phyloP scores from a whole-genome alignment of 768 basidiomycete genomes.

The Mycena alexandri region DNA sequence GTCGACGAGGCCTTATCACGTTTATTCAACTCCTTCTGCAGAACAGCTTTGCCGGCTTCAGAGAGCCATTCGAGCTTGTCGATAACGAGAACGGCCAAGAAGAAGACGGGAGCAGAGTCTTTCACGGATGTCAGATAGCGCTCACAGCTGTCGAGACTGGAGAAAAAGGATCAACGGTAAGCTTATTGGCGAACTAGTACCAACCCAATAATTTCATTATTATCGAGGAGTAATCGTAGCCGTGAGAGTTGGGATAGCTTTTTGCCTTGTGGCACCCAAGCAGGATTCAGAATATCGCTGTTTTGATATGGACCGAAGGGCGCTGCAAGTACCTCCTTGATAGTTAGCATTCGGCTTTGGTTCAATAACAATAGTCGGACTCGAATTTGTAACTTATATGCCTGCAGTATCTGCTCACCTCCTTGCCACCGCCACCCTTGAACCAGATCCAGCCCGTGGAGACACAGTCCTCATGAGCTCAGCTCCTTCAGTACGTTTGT shows the following conservation, averaged over 20 bases:
- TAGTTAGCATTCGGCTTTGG: not conserved
- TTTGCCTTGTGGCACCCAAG: not conserved
- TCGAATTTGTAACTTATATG: too few relatives aligned
- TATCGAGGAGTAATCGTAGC: not conserved
- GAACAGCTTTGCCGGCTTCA: constrained; percentile 51
- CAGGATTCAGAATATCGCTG: not conserved
- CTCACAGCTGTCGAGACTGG: constrained; percentile 23
- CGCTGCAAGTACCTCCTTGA: constrained; percentile 34
- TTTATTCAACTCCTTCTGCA: constrained; percentile 62
- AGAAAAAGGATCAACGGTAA: not conserved
- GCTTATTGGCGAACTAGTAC: not conserved
- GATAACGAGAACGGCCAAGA: constrained; percentile 66
- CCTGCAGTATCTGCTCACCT: too few relatives aligned
- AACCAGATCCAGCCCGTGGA: too few relatives aligned
- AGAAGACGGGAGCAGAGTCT: constrained; percentile 49
- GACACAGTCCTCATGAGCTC: too few relatives aligned
- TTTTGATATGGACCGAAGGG: constrained; percentile 30
- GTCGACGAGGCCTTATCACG: constrained; percentile 30
- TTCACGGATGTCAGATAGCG: constrained; percentile 7
- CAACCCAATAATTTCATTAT: constrained; percentile 22
- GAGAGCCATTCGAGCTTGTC: constrained; percentile 63
- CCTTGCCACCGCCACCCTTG: too few relatives aligned
- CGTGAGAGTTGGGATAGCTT: constrained; percentile 17
- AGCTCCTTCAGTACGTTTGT: too few relatives aligned
- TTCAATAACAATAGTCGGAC: too few relatives aligned